phyloP scores from a whole-genome alignment of 1,139 yeast species.

The Candida sanyaensis region DNA sequence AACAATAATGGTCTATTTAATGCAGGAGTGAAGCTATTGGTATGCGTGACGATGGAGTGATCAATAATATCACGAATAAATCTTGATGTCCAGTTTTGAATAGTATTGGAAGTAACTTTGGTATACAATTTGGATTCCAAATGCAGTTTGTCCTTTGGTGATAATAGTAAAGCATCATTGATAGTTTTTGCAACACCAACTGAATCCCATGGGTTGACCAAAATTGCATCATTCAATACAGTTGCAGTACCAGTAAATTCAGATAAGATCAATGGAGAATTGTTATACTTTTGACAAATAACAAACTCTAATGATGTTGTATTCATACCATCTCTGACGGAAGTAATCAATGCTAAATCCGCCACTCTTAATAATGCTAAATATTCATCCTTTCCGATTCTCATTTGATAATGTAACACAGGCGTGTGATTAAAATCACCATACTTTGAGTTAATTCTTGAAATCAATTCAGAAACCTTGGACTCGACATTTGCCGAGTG shows the following conservation, averaged over 20 bases:
- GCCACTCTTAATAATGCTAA: constrained; percentile 86
- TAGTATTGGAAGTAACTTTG: constrained; percentile 69
- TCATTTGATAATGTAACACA: constrained; percentile 88
- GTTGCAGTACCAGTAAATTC: constrained; percentile 95
- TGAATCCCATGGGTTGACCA: constrained; percentile 96
- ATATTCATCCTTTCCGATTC: constrained; percentile 87
- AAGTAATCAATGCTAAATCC: constrained; percentile 84
- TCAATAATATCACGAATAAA: constrained; percentile 58
- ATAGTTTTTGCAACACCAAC: constrained; percentile 90
- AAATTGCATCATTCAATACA: constrained; percentile 73
- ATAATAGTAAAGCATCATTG: constrained; percentile 61
- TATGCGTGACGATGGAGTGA: constrained; percentile 47
- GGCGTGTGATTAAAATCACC: constrained; percentile 83
- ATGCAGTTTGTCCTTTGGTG: constrained; percentile 37
- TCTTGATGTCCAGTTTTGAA: constrained; percentile 77
- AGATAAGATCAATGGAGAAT: constrained; percentile 78
- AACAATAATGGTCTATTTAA: constrained; percentile 72
- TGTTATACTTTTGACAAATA: constrained; percentile 74
- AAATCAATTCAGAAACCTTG: constrained; percentile 76
- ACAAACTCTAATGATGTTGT: constrained; percentile 93
- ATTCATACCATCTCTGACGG: constrained; percentile 95
- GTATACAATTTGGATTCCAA: constrained; percentile 58
- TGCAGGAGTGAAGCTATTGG: constrained; percentile 74
- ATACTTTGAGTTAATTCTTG: constrained; percentile 77
- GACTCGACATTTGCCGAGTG: constrained; percentile 65